Evolutionary conservation across 305 asterid genomes (phyloP), one percentile per base, ranked within the genome.

Genomic region (Fraxinus sp.): DNA sequence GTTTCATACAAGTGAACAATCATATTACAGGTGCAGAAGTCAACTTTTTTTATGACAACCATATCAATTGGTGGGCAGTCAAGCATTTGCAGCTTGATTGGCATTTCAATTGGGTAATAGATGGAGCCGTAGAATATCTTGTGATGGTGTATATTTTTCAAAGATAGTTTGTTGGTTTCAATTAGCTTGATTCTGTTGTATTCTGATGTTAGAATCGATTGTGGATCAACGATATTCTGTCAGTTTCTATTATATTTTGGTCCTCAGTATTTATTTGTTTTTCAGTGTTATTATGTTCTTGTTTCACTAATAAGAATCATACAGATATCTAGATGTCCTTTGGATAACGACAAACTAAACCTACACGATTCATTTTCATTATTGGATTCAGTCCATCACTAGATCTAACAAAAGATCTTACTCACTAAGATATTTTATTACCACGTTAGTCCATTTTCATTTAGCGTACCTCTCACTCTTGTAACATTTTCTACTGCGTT

Each of bases 11-110:
- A 68, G 49, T 75, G 82, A 16, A 55, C 32, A 11, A 28, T 76
- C 9, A 28, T 78, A 41, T 78, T 81, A 73, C 84, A 75, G 87
- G 46, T 88, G 81, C 71, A 39, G 85, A 81, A 84, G 78, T 78
- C 55, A 78, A 78, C 80, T 24, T 70, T 79, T 49, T 44, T 36
- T 28, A 68, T 81, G 83, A 76, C 82, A 52, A 80, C 75, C 79
- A 70, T 83, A 13, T 66, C 36, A 32, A 52, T 77, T 68, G 28
- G 71, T 76, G 82, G 87, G 86, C 78, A 16, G 37, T 64, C 77
- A 79, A 71, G 71, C 81, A 66, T 74, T 74, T 70, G 80, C 76
- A 62, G 36, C 35, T 78, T 73, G 71, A 62, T 74, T 82, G 75
- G 79, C 83, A 24, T 77, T 32, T 35, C 30, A 37, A 10, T 44